These are phyloP conservation scores for Multifurca ochricompacta DNA, from an alignment of 768 basidiomycete species.

Conservation along the genomic window DNA sequence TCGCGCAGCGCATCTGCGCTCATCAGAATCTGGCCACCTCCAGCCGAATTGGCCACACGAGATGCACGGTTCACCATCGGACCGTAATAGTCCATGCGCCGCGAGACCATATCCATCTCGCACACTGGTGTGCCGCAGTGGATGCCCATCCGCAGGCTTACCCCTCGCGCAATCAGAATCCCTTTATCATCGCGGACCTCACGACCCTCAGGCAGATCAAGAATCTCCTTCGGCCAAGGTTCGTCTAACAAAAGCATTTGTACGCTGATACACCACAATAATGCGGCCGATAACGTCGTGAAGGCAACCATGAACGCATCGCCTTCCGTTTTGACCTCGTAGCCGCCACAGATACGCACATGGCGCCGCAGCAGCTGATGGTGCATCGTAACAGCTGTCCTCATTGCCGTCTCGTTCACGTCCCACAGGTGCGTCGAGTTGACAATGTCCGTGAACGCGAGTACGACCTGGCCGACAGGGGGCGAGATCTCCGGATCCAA, in stretches of 20 bases:
- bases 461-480: conserved; percentile 78
- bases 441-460: conserved; percentile 96
- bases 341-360: conserved; percentile 86
- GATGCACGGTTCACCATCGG: conserved; percentile 93
- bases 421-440: conserved; percentile 98
- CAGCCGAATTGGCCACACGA: conserved; percentile 72
- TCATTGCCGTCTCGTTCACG: conserved; percentile 82
- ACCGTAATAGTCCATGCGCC: conserved; percentile 97
- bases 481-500: conserved; percentile 75
- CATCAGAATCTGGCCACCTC: conserved; percentile 91
- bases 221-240: conserved; percentile 87
- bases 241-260: conserved; percentile 77
- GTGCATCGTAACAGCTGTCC: conserved; percentile 85
- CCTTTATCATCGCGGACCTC: conserved; percentile 62
- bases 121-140: conserved; percentile 88
- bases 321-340: conserved; percentile 99
- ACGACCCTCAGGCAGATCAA: conserved; percentile 88
- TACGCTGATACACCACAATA: conserved; percentile 86
- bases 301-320: conserved; percentile 99
- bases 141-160: conserved; percentile 96
- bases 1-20: conserved; percentile 83
- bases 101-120: conserved; percentile 70
- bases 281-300: conserved; percentile 74
- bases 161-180: conserved; percentile 68
- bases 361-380: conserved; percentile 80